Evolutionary conservation across 768 basidiomycete species (phyloP).

Genomic region (Xerocomus brunneocitrinus): DNA sequence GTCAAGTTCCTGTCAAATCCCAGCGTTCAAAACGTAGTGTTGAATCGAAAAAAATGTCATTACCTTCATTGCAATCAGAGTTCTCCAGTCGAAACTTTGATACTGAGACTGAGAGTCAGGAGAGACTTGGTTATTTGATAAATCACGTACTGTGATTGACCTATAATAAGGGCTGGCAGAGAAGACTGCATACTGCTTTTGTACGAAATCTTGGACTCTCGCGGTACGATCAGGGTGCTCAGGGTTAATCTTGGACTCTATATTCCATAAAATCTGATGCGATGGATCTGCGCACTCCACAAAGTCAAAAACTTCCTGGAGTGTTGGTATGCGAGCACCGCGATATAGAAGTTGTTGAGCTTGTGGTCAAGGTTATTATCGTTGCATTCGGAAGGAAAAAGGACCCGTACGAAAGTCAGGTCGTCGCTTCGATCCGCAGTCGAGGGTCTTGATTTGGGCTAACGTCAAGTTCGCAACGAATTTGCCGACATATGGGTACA

Average conservation of each 20-base stretch:
- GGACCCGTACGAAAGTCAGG: slow-evolving; percentile 50
- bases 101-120: slow-evolving; percentile 40
- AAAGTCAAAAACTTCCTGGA: slow-evolving; percentile 72
- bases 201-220: slow-evolving; percentile 56
- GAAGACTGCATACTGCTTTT: slow-evolving; percentile 56
- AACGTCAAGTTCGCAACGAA: slow-evolving; percentile 72
- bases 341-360: slow-evolving; percentile 64
- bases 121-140: neutral
- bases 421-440: slow-evolving; percentile 71
- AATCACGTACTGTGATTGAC: slow-evolving; percentile 54
- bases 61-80: slow-evolving; percentile 68
- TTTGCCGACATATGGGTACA: slow-evolving; percentile 75
- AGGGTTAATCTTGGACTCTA: slow-evolving; percentile 74
- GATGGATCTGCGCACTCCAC: slow-evolving; percentile 66
- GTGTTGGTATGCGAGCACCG: slow-evolving; percentile 65
- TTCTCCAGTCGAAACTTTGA: slow-evolving; percentile 83
- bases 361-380: slow-evolving; percentile 22
- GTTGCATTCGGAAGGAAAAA: neutral
- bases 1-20: slow-evolving; percentile 45
- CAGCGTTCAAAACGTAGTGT: neutral
- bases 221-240: slow-evolving; percentile 47
- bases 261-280: slow-evolving; percentile 63
- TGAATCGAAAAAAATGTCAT: neutral
- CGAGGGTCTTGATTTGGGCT: slow-evolving; percentile 73
- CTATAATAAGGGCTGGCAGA: slow-evolving; percentile 53